These are phyloP conservation scores for Sporothrix variecibatus DNA, from an alignment of 2,329 filamentous ascomycete species.

Conservation along the genomic window DNA sequence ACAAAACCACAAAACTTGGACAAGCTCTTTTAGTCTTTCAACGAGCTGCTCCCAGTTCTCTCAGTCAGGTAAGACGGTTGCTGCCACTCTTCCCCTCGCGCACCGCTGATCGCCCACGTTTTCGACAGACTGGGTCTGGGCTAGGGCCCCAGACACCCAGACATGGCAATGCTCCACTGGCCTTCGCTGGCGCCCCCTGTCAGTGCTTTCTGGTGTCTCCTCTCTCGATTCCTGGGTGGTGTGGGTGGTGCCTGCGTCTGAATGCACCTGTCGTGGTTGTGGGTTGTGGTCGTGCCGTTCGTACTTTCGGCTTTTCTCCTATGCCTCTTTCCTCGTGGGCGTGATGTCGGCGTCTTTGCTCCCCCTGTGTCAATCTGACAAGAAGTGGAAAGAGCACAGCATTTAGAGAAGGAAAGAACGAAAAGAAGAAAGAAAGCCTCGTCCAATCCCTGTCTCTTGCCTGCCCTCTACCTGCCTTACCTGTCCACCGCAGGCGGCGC, in stretches of 20 bases:
- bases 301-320: background rate
- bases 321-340: background rate
- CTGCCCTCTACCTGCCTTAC: background rate
- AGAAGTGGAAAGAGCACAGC: background rate
- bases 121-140: background rate
- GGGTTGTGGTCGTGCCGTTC: background rate
- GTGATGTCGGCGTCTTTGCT: background rate
- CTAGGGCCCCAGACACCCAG: background rate
- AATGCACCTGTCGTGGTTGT: too few species aligned
- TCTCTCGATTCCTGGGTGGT: background rate
- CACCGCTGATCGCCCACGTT: background rate
- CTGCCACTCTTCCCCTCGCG: background rate
- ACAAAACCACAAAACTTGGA: background rate
- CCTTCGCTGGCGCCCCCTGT: background rate
- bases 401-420: background rate
- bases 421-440: background rate
- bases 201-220: background rate
- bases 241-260: constrained; percentile 3
- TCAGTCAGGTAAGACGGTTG: background rate
- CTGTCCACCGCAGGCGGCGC: background rate
- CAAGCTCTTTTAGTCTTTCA: too few species aligned
- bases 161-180: background rate
- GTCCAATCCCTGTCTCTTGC: background rate
- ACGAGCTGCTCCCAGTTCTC: too few species aligned
- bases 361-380: background rate